Conservation (phyloP, 1,139 yeast species). For the Diutina catenulata region DNA sequence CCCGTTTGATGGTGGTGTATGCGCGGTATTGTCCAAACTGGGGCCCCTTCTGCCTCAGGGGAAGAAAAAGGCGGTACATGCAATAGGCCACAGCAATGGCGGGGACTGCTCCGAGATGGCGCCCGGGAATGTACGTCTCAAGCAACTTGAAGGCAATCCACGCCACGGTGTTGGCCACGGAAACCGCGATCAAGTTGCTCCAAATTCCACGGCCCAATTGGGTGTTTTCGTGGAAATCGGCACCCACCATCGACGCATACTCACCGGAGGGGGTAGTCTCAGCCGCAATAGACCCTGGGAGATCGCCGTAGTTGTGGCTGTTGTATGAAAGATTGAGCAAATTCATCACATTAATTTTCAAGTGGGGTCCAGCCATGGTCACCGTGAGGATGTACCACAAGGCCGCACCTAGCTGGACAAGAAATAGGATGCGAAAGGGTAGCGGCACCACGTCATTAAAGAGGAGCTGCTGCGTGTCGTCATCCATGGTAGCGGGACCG, state of each 20-base stretch:
- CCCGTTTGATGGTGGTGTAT: constrained; percentile 38
- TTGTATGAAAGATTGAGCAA: background rate
- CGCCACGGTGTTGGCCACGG: background rate
- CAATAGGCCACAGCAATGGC: constrained; percentile 3
- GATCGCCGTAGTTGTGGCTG: background rate
- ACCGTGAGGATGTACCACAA: constrained; percentile 1
- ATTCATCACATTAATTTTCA: background rate
- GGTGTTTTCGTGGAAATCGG: background rate
- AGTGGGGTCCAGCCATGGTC: background rate
- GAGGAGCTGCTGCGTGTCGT: constrained; percentile 1
- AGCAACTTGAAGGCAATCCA: constrained; percentile 2
- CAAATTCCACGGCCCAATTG: background rate
- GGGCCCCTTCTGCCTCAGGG: too few relatives aligned
- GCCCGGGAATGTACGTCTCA: background rate
- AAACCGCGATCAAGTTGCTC: background rate
- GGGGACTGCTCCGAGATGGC: background rate
- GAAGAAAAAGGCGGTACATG: background rate
- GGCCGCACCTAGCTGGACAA: background rate
- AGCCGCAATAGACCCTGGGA: too few relatives aligned
- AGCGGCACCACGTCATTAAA: constrained; percentile 2
- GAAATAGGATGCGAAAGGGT: background rate
- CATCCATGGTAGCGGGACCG: too few relatives aligned
- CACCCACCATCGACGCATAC: background rate
- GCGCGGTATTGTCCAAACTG: constrained; percentile 31
- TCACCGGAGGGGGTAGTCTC: background rate